Conservation (phyloP, 495 filamentous ascomycete genomes). For the Annulohypoxylon moriforme region DNA sequence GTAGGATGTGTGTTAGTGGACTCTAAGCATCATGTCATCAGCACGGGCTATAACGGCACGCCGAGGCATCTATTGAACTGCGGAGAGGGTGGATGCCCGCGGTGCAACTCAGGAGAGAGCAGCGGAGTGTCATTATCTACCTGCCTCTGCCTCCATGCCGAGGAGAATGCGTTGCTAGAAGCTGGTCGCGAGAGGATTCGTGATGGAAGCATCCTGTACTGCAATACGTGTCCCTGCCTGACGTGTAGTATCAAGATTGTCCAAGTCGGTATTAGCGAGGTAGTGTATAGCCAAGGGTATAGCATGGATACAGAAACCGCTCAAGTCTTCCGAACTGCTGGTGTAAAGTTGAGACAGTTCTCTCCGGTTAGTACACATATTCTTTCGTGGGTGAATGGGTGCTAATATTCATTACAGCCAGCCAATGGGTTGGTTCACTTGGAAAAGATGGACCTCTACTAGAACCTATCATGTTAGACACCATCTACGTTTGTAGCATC, state of each 20-base stretch:
- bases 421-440: conserved; percentile 65
- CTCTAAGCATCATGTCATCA: conserved; percentile 85
- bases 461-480: not conserved
- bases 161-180: conserved; percentile 96
- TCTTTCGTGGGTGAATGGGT: not conserved
- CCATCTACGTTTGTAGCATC: not conserved
- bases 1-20: conserved; percentile 93
- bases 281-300: conserved; percentile 93
- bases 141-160: conserved; percentile 94
- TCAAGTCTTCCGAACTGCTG: conserved; percentile 78
- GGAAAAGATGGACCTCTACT: conserved; percentile 57
- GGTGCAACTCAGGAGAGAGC: conserved; percentile 79
- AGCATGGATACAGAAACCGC: conserved; percentile 91
- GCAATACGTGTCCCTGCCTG: conserved; percentile 96
- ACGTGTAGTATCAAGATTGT: conserved; percentile 99
- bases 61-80: conserved; percentile 88
- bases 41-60: conserved; percentile 98
- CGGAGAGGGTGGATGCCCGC: conserved; percentile 89
- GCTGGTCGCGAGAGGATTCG: conserved; percentile 91
- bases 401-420: conserved; percentile 53
- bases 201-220: conserved; percentile 83
- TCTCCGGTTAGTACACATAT: conserved; percentile 70
- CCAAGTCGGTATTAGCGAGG: conserved; percentile 93
- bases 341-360: conserved; percentile 83
- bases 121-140: conserved; percentile 81